Evolutionary conservation across 2,329 filamentous ascomycete genomes (phyloP).

Genomic region (Pyrenophora tritici-repentis): DNA sequence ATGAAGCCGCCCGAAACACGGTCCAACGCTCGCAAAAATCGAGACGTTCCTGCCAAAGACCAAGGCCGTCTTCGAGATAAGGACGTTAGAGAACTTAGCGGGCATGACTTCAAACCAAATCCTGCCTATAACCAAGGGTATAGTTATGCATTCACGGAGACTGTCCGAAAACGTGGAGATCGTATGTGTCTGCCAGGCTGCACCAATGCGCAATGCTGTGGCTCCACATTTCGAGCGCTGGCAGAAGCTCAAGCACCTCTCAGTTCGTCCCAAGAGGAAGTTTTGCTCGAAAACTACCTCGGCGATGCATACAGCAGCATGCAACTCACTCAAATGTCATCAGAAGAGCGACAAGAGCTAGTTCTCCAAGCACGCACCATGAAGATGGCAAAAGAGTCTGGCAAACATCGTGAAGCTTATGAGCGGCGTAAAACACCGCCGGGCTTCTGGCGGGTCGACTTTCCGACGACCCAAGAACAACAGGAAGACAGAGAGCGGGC

Average conservation of each 20-base stretch:
- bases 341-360: slow-evolving; percentile 66
- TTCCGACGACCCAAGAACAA: slow-evolving; percentile 84
- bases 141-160: slow-evolving; percentile 74
- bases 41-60: slow-evolving; percentile 7
- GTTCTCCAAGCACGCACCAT: slow-evolving; percentile 77
- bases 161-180: slow-evolving; percentile 71
- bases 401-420: slow-evolving; percentile 77
- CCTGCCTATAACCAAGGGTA: slow-evolving; percentile 71
- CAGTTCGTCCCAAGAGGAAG: slow-evolving; percentile 43
- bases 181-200: slow-evolving; percentile 76
- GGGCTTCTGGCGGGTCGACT: slow-evolving; percentile 89
- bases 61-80: slow-evolving; percentile 55
- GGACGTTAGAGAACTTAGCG: slow-evolving; percentile 61
- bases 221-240: slow-evolving; percentile 70
- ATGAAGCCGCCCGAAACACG: slow-evolving; percentile 24
- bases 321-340: slow-evolving; percentile 55
- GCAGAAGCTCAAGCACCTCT: slow-evolving; percentile 52
- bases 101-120: slow-evolving; percentile 83
- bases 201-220: slow-evolving; percentile 76
- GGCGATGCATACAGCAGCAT: slow-evolving; percentile 49
- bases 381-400: slow-evolving; percentile 73
- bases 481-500: slow-evolving; percentile 68
- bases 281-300: slow-evolving; percentile 60
- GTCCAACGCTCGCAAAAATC: slow-evolving; percentile 11
- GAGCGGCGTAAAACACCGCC: slow-evolving; percentile 75